A percentile compares a stretch with the other conserved stretches of the same genome.
Evolutionary conservation across 495 filamentous ascomycete species (phyloP).

Genomic region (Neurospora discreta): DNA sequence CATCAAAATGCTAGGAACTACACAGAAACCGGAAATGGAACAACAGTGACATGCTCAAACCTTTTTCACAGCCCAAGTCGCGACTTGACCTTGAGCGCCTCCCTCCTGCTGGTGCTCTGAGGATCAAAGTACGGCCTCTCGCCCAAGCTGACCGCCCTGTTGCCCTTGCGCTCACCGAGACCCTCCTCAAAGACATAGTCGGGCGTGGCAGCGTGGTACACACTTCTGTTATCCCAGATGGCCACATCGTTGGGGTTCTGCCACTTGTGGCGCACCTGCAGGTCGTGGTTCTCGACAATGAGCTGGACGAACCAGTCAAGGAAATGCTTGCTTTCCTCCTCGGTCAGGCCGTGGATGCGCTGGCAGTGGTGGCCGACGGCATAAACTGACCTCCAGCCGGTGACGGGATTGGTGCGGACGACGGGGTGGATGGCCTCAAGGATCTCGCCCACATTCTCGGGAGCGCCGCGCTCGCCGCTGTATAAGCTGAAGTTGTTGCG

Average conservation of each 20-base stretch:
- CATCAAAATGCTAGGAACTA: background rate
- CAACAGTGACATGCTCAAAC: background rate
- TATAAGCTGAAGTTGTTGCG: slow-evolving; percentile 7
- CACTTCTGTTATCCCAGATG: slow-evolving; percentile 71
- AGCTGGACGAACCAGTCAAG: slow-evolving; percentile 52
- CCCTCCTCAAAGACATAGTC: slow-evolving; percentile 48
- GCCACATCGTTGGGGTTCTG: slow-evolving; percentile 50
- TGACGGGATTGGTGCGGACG: slow-evolving; percentile 72
- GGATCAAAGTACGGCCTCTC: slow-evolving; percentile 62
- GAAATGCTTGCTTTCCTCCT: slow-evolving; percentile 52
- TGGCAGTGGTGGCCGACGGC: slow-evolving; percentile 52
- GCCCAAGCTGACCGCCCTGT: slow-evolving; percentile 53
- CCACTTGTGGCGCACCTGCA: slow-evolving; percentile 65
- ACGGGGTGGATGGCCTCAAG: slow-evolving; percentile 59
- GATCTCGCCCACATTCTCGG: slow-evolving; percentile 54
- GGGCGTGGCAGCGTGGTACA: slow-evolving; percentile 60
- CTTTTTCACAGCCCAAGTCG: background rate
- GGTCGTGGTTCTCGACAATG: slow-evolving; percentile 66
- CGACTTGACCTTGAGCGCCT: slow-evolving; percentile 32
- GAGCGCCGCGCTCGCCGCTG: slow-evolving; percentile 44
- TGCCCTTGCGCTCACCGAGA: slow-evolving; percentile 48
- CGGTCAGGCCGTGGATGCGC: slow-evolving; percentile 54
- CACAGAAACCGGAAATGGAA: background rate
- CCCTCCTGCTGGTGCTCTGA: slow-evolving; percentile 44
- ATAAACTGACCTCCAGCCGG: slow-evolving; percentile 67